phyloP scores from a whole-genome alignment of 73 alveolate species.

The Breviolum minutum region DNA sequence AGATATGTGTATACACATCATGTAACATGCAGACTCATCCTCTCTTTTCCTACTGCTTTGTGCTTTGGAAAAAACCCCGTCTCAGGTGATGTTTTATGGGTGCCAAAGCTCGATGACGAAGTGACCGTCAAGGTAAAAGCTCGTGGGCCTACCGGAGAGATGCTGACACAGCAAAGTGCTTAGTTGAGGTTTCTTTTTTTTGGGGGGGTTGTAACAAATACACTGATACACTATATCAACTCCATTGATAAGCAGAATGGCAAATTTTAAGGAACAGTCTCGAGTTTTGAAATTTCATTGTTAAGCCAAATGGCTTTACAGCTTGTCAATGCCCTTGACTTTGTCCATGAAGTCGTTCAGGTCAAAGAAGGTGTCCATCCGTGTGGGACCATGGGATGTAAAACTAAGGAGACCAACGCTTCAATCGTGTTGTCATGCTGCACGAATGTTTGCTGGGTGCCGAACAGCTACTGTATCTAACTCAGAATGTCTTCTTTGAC shows the following conservation, averaged over 20 bases:
- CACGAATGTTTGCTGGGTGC: no score
- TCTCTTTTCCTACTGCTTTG: not conserved
- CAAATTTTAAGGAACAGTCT: no score
- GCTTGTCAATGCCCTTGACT: not conserved
- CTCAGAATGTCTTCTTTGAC: no score
- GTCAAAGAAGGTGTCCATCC: constrained; percentile 66
- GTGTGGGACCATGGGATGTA: constrained; percentile 66
- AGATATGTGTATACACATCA: not conserved
- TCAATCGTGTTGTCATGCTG: not conserved
- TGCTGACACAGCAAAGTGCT: constrained; percentile 2
- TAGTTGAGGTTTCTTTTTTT: not conserved
- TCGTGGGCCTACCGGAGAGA: constrained; percentile 68
- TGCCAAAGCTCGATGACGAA: constrained; percentile 52
- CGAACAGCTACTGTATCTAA: no score
- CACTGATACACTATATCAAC: no score
- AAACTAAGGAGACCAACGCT: constrained; percentile 34
- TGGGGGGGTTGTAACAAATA: not conserved
- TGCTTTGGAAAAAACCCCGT: not conserved
- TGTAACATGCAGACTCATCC: not conserved
- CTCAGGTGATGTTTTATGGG: constrained; percentile 27
- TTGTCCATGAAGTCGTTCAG: not conserved
- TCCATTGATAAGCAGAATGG: no score
- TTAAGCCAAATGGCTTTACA: no score
- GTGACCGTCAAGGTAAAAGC: constrained; percentile 49
- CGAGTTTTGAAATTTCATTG: no score